Evolutionary conservation across 78 protist genomes (phyloP), one percentile per base, ranked within the genome.

Genomic region (Cavenderia fasciculata): DNA sequence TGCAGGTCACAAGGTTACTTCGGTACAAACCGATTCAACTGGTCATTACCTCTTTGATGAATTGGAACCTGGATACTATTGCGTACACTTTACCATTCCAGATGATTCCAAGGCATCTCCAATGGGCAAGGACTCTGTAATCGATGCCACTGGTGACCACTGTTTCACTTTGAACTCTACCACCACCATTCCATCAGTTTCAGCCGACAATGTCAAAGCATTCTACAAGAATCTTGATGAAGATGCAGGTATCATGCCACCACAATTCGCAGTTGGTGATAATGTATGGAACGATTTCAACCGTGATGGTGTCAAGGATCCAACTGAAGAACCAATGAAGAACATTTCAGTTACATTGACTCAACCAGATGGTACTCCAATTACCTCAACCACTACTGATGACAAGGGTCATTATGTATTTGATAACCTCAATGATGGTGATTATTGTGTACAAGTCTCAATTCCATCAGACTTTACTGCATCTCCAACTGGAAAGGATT

Each of bases 241-340:
- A 4, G 27, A 57, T 23, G 40, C 47, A n/a, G 86, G 86, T 61
- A 23, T 75, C 33, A 41, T 18, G n/a, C 85, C 85, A 74, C 41
- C 41, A 29, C 4, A 29, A 12, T 36, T 62, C 38, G 38, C 2
- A 29, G 66, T 59, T 33, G 47, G 51, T 62, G 31, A 52, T 40
- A 23, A 56, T n/a, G 41, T 38, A 43, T 74, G 59, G 54, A 2
- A 54, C 16, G 85, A 74, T 43, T 5, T 16, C 25, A 43, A 74
- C n/a, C 43, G 59, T 36, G 44, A 74, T 29, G 57, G 36, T 1
- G 10, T 12, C 12, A 62, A 31, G 11, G 85, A 74, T 29, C 63
- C 52, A 11, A 23, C 23, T 43, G 34, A 31, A 8, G 75, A 57
- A 44, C 23, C 44, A 68, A 21, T 44, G 10, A 19, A 5, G 7